Conservation (phyloP, 2,329 filamentous ascomycete species). For the Fusarium udum region DNA sequence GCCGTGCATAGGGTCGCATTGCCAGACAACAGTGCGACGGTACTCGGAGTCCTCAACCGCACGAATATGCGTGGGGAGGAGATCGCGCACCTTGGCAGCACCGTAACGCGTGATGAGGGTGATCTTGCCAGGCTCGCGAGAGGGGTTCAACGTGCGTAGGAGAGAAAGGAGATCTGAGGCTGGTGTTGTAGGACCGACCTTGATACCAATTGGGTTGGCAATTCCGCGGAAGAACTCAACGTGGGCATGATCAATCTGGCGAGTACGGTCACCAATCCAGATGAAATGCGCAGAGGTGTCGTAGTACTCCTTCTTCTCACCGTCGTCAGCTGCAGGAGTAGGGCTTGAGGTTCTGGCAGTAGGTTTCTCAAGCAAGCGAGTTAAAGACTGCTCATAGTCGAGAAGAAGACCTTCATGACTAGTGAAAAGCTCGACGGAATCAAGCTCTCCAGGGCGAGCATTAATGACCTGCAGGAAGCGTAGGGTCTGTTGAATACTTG, state of each 20-base stretch:
- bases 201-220: constrained; percentile 95
- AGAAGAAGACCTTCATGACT: constrained; percentile 94
- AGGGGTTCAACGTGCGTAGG: constrained; percentile 86
- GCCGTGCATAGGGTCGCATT: constrained; percentile 99
- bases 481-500: constrained; percentile 87
- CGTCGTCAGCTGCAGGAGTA: constrained; percentile 54
- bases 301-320: constrained; percentile 74
- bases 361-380: constrained; percentile 76
- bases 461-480: constrained; percentile 96
- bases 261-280: constrained; percentile 97
- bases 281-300: constrained; percentile 96
- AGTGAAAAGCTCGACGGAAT: constrained; percentile 94
- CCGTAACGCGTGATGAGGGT: constrained; percentile 97
- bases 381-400: constrained; percentile 92
- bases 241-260: constrained; percentile 91
- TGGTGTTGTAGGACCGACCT: constrained; percentile 89
- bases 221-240: constrained; percentile 98
- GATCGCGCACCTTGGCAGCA: constrained; percentile 75
- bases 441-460: constrained; percentile 82
- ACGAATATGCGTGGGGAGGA: constrained; percentile 86
- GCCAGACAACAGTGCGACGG: constrained; percentile 80
- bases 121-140: constrained; percentile 85
- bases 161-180: constrained; percentile 78
- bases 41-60: constrained; percentile 84
- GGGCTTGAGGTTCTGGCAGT: constrained; percentile 47